Evolutionary conservation across 1,284 basidiomycete genomes (phyloP).

Genomic region (Tranzscheliella williamsii): DNA sequence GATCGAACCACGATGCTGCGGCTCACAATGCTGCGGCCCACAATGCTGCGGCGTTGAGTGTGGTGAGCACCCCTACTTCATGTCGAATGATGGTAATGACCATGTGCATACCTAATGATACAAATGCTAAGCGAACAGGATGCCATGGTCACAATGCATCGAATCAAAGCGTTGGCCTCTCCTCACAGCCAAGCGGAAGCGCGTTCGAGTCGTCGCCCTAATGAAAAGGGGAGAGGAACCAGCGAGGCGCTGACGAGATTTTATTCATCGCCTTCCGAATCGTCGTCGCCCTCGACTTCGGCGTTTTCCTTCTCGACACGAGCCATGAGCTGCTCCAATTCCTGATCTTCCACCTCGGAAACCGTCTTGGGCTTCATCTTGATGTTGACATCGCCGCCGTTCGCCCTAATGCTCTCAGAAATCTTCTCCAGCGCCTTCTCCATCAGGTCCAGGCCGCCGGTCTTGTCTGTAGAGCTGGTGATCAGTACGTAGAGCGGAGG

Average conservation of each 20-base stretch:
- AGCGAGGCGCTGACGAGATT: neutral
- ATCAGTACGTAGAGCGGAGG: conserved; percentile 94
- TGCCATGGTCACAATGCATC: too few species aligned
- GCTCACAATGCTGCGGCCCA: too few species aligned
- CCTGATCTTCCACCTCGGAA: conserved; percentile 59
- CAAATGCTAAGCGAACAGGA: neutral
- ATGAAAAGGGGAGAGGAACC: too few species aligned
- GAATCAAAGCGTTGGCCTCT: too few species aligned
- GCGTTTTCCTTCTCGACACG: conserved; percentile 61
- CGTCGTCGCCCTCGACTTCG: conserved; percentile 60
- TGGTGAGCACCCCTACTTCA: too few species aligned
- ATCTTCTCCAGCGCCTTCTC: conserved; percentile 93
- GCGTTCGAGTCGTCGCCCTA: too few species aligned
- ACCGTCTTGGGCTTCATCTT: conserved; percentile 80
- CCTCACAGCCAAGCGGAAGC: too few species aligned
- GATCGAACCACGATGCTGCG: too few species aligned
- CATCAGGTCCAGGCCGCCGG: conserved; percentile 85
- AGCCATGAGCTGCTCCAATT: conserved; percentile 60
- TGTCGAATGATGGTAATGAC: too few species aligned
- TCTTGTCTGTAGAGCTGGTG: conserved; percentile 96
- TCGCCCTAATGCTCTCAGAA: conserved; percentile 78
- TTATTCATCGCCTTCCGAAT: conserved; percentile 42
- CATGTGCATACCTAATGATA: neutral
- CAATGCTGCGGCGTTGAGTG: too few species aligned
- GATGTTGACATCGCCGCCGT: conserved; percentile 75